Evolutionary conservation across 1,284 basidiomycete species (phyloP), one percentile per base, ranked within the genome.

Genomic region (Austroboletus novae-zelandiae): DNA sequence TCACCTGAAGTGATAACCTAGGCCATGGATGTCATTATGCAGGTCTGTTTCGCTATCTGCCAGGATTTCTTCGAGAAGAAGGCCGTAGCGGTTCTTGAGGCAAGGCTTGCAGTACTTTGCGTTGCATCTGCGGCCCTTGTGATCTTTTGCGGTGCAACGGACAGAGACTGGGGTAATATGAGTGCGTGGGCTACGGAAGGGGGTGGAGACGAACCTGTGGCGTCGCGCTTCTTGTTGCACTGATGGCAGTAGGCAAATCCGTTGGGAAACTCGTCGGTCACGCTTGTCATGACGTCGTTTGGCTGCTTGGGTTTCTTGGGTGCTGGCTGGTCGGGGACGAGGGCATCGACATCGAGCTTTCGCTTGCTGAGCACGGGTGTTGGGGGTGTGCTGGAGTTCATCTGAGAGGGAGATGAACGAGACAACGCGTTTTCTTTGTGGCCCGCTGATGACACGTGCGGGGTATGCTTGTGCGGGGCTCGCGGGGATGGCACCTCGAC

Each of bases 211-310:
- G 51, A 40, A 84, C 84, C 68, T 37, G 68, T 58, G n/a, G 64
- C 59, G 56, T 79, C 78, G 42, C 79, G 77, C 57, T 83, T 83
- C 60, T 75, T 77, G 54, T 74, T 74, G 64, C 86, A 89, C 59
- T 89, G 86, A 64, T 89, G 86, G 57, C 86, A 89, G 56, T 81
- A 78, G 45, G 79, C 66, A 39, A 61, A 67, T 18, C 69, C 69
- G 52, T 70, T 62, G 20, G 71, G 66, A 56, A 61, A 73, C 50
- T 71, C 67, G 35, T 68, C 59, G 5, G 52, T 52, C 39, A 43
- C 49, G 45, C 57, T 59, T 14, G 42, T 23, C 27, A 48, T 25
- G 41, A 42, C 36, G 18, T 39, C 40, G 20, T 42, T 43, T 37
- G 54, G 45, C 9, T 56, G 55, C 18, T 65, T 75, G 45, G 54